Evolutionary conservation across 139 green algal genomes (phyloP).

Genomic region (Coelastrella sp.): DNA sequence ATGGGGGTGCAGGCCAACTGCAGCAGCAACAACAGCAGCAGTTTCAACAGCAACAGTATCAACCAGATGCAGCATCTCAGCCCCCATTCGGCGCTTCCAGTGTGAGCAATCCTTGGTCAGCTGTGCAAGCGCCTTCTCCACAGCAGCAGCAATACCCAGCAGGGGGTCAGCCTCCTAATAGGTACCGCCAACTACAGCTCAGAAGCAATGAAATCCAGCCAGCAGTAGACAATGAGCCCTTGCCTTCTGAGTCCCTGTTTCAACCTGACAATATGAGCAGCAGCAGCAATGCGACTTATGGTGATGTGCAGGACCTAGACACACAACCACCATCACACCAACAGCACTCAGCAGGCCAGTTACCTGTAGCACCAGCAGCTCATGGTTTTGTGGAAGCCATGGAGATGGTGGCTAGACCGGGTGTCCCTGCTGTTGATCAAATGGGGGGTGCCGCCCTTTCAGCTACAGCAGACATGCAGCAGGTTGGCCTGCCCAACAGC

Average conservation of each 20-base stretch:
- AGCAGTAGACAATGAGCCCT: neutral
- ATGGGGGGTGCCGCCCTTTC: neutral
- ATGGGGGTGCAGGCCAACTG: too few species aligned
- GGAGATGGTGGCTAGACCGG: neutral
- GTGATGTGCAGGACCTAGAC: neutral
- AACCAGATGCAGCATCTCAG: neutral
- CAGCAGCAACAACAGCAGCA: slow-evolving; percentile 27
- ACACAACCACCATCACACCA: neutral
- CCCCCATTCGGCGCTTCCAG: too few species aligned
- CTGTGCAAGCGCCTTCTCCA: too few species aligned
- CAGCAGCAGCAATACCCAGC: neutral
- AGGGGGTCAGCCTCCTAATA: neutral
- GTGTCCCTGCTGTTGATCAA: neutral
- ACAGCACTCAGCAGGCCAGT: neutral
- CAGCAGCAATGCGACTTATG: neutral
- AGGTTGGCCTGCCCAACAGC: neutral
- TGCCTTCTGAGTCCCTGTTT: neutral
- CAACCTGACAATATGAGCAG: neutral
- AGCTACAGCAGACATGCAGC: neutral
- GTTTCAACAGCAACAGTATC: neutral
- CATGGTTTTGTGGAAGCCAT: slow-evolving; percentile 9
- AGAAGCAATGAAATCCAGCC: neutral
- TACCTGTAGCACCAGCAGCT: neutral
- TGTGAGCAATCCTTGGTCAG: too few species aligned
- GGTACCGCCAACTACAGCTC: neutral